A percentile compares a stretch with the other conserved stretches of the same genome.
phyloP scores from a whole-genome alignment of 2,329 filamentous ascomycete species.

The Hypocrella siamensis region DNA sequence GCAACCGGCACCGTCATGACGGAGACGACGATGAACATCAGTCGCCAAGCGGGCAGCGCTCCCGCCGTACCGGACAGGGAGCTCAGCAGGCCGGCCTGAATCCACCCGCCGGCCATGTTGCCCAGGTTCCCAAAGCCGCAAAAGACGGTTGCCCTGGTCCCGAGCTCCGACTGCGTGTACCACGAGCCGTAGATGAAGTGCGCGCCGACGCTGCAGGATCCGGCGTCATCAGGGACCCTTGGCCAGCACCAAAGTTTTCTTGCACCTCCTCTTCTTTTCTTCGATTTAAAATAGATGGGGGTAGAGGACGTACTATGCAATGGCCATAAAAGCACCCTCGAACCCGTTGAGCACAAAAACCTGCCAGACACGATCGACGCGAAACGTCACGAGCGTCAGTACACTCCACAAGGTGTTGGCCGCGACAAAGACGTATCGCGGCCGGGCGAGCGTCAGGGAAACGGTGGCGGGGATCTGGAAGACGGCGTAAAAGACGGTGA shows the following conservation, averaged over 20 bases:
- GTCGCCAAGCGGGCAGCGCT: slow-evolving; percentile 23
- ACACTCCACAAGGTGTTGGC: slow-evolving; percentile 27
- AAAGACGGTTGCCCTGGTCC: slow-evolving; percentile 22
- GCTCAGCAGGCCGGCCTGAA: slow-evolving; percentile 23
- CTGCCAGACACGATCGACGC: slow-evolving; percentile 24
- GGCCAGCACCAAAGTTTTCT: no score
- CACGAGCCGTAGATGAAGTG: slow-evolving; percentile 28
- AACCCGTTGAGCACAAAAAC: slow-evolving; percentile 26
- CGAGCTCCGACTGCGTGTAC: slow-evolving; percentile 26
- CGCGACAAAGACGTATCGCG: slow-evolving; percentile 24
- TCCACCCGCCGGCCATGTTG: slow-evolving; percentile 28
- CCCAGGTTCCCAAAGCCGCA: slow-evolving; percentile 25
- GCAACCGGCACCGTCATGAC: slow-evolving; percentile 20
- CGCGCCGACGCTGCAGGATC: slow-evolving; percentile 22
- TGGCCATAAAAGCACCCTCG: slow-evolving; percentile 25
- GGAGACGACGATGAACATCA: slow-evolving; percentile 26
- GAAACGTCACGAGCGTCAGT: slow-evolving; percentile 25
- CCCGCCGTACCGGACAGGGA: slow-evolving; percentile 14
- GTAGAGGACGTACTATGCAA: slow-evolving; percentile 20
- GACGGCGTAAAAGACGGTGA: slow-evolving; percentile 24
- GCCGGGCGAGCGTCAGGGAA: slow-evolving; percentile 11
- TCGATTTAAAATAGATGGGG: no score
- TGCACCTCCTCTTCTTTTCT: no score
- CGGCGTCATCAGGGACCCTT: no score
- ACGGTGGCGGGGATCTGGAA: slow-evolving; percentile 27